phyloP scores from a whole-genome alignment of 2,329 filamentous ascomycete genomes.

The Penicillium paneum region DNA sequence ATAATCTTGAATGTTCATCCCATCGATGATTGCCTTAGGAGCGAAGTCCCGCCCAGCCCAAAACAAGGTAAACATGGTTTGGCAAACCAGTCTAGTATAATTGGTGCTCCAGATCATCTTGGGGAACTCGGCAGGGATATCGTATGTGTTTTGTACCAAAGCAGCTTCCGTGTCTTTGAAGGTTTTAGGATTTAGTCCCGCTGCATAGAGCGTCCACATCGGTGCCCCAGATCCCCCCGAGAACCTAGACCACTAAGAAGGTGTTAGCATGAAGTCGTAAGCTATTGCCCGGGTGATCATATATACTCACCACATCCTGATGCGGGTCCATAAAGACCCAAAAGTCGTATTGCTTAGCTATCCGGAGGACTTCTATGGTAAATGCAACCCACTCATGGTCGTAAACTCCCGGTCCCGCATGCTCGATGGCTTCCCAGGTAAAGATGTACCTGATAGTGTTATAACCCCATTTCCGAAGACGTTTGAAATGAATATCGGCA shows the following conservation, averaged over 20 bases:
- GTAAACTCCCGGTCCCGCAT: conserved; percentile 83
- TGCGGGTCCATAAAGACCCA: conserved; percentile 99
- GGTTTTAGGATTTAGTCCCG: conserved; percentile 79
- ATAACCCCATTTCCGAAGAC: conserved; percentile 85
- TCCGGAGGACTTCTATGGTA: conserved; percentile 77
- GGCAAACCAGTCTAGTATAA: conserved; percentile 80
- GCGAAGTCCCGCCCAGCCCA: conserved; percentile 89
- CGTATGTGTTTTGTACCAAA: conserved; percentile 90
- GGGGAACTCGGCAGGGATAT: conserved; percentile 78
- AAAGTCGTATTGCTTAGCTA: conserved; percentile 87
- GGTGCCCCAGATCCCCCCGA: conserved; percentile 93
- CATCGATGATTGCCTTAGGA: conserved; percentile 92
- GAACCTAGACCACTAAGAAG: conserved; percentile 77
- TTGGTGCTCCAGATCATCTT: conserved; percentile 99
- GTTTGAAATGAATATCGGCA: conserved; percentile 79
- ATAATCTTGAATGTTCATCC: conserved; percentile 94
- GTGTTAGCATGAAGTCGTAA: conserved; percentile 21
- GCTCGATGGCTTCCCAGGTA: conserved; percentile 98
- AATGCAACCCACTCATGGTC: conserved; percentile 92
- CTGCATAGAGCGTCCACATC: conserved; percentile 96
- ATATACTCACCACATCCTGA: conserved; percentile 77
- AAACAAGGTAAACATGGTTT: conserved; percentile 91
- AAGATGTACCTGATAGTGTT: conserved; percentile 96
- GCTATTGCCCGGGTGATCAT: background rate
- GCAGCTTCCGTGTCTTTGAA: conserved; percentile 87